Evolutionary conservation across 2,329 filamentous ascomycete genomes (phyloP).

Genomic region (Bipolaris zeicola): DNA sequence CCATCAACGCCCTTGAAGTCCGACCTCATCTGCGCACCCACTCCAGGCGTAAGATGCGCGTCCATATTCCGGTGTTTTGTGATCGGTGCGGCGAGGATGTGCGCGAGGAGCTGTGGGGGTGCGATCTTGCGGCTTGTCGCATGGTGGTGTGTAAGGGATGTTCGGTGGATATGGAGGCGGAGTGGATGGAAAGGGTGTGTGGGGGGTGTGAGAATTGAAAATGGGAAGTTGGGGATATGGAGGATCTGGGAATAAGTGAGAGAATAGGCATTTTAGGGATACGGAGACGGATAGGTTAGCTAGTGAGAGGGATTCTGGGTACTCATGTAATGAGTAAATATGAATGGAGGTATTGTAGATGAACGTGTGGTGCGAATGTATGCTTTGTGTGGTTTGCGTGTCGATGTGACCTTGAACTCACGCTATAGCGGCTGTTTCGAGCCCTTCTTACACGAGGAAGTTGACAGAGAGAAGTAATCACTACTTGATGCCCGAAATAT

Average conservation of each 20-base stretch:
- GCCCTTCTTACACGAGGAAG: too few species aligned
- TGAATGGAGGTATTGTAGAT: too few species aligned
- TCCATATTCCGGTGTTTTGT: constrained; percentile 26
- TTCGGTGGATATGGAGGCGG: constrained; percentile 24
- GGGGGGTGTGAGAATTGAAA: constrained; percentile 1
- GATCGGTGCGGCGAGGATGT: constrained; percentile 25
- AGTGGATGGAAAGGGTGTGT: constrained; percentile 20
- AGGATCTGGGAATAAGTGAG: not conserved
- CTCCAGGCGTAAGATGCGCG: constrained; percentile 19
- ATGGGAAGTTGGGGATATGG: not conserved
- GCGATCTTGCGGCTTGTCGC: constrained; percentile 26
- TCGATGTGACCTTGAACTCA: too few species aligned
- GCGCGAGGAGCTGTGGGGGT: constrained; percentile 27
- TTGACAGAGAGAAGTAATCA: too few species aligned
- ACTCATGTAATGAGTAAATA: too few species aligned
- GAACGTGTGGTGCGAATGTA: too few species aligned
- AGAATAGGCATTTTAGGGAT: not conserved
- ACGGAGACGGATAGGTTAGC: not conserved
- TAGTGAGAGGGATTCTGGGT: too few species aligned
- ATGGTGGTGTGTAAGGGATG: constrained; percentile 26
- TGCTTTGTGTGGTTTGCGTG: too few species aligned
- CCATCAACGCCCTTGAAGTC: constrained; percentile 25
- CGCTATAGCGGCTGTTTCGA: too few species aligned
- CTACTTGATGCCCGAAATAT: too few species aligned
- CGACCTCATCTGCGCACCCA: constrained; percentile 21